A percentile compares a stretch with the other conserved stretches of the same genome.
Conservation (phyloP, 208 protist species). For the Crithidia mellificae region DNA sequence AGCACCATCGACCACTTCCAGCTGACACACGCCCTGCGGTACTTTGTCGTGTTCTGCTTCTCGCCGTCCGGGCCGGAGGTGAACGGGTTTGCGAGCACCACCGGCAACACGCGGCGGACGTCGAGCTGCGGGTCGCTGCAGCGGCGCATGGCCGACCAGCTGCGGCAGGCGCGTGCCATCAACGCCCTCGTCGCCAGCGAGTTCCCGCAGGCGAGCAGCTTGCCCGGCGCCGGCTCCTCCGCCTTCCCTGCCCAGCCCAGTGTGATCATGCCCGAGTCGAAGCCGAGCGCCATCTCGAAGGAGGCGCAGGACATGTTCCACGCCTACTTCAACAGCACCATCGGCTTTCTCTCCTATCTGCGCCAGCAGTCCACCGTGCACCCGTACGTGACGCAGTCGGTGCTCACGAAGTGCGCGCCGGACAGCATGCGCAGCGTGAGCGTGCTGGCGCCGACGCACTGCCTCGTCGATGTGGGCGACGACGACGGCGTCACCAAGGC, state of each 20-base stretch:
- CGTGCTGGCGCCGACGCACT: constrained; percentile 45
- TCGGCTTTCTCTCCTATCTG: constrained; percentile 31
- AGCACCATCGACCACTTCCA: constrained; percentile 33
- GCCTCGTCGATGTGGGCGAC: constrained; percentile 53
- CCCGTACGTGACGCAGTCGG: constrained; percentile 34
- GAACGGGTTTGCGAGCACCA: constrained; percentile 13
- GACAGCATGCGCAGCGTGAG: constrained; percentile 45
- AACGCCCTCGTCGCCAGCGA: constrained; percentile 15
- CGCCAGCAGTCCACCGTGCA: constrained; percentile 31
- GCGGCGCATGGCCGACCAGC: constrained; percentile 24
- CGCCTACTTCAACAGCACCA: constrained; percentile 29
- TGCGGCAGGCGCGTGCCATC: constrained; percentile 22
- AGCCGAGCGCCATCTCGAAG: constrained; percentile 20
- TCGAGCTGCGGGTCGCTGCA: constrained; percentile 21
- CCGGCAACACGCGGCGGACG: constrained; percentile 1
- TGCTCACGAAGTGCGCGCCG: constrained; percentile 23
- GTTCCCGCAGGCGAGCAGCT: constrained; percentile 14
- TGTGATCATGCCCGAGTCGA: constrained; percentile 13
- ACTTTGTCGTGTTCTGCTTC: constrained; percentile 33
- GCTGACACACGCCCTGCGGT: constrained; percentile 30
- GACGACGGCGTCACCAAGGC: constrained; percentile 78
- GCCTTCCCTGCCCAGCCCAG: constrained; percentile 10
- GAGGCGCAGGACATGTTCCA: constrained; percentile 32
- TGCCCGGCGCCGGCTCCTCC: background rate
- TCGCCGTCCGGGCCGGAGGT: constrained; percentile 13